phyloP scores from a whole-genome alignment of 2,329 filamentous ascomycete species.

The Colletotrichum orchidophilum region DNA sequence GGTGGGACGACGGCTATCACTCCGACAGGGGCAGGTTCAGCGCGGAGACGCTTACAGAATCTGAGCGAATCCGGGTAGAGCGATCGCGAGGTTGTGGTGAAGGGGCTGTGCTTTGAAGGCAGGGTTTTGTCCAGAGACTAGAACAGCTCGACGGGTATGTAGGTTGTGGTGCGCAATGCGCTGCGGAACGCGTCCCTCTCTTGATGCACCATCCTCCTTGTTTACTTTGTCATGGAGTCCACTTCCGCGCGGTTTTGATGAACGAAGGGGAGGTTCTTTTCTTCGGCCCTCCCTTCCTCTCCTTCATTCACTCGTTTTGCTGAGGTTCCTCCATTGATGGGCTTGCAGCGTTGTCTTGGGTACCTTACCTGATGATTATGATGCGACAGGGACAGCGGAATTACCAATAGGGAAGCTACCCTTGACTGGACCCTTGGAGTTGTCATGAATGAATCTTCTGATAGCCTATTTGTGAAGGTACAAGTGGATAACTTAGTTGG shows the following conservation, averaged over 20 bases:
- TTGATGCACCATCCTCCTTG: neutral
- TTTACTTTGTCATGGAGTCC: neutral
- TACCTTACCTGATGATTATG: too few relatives aligned
- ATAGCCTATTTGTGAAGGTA: neutral
- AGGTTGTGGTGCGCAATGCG: neutral
- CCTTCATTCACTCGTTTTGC: too few relatives aligned
- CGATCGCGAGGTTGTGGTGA: neutral
- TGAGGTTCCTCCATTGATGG: neutral
- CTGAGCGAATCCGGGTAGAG: conserved; percentile 7
- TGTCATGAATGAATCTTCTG: neutral
- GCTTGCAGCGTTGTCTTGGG: neutral
- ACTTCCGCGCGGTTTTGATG: neutral
- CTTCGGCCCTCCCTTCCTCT: too few relatives aligned
- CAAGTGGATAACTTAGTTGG: neutral
- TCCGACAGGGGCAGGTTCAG: neutral
- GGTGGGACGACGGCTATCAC: neutral
- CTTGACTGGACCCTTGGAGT: neutral
- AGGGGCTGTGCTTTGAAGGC: neutral
- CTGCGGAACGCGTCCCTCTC: neutral
- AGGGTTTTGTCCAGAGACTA: neutral
- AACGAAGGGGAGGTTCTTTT: neutral
- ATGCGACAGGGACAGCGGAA: neutral
- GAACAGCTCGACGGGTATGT: neutral
- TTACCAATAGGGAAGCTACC: neutral
- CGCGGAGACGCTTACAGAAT: neutral